Evolutionary conservation across 2,329 filamentous ascomycete genomes (phyloP).

Genomic region (Chaetomium sp.): DNA sequence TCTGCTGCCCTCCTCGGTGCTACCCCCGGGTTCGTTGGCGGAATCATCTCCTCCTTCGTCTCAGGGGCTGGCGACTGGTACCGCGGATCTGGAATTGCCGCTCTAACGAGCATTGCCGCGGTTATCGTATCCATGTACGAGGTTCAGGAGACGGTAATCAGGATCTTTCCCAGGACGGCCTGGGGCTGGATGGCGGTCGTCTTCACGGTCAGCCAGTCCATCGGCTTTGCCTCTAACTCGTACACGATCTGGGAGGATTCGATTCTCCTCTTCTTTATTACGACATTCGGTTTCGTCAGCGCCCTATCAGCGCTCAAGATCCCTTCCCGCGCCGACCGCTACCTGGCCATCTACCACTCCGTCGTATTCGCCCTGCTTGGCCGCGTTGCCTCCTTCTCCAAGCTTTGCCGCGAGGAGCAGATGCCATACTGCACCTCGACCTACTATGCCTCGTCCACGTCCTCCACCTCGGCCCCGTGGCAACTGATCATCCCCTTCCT

Average conservation of each 20-base stretch:
- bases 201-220: conserved; percentile 83
- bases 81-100: conserved; percentile 46
- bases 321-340: conserved; percentile 65
- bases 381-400: conserved; percentile 80
- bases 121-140: conserved; percentile 49
- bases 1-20: conserved; percentile 43
- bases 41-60: conserved; percentile 39
- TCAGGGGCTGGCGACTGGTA: conserved; percentile 46
- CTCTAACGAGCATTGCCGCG: conserved; percentile 49
- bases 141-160: conserved; percentile 48
- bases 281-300: conserved; percentile 79
- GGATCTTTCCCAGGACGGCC: conserved; percentile 68
- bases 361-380: conserved; percentile 78
- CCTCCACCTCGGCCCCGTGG: conserved; percentile 90
- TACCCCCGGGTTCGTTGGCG: conserved; percentile 40
- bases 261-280: conserved; percentile 87
- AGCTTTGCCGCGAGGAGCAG: conserved; percentile 94
- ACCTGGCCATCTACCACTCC: conserved; percentile 82
- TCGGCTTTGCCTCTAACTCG: conserved; percentile 95
- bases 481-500: conserved; percentile 79
- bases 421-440: conserved; percentile 96
- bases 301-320: conserved; percentile 75
- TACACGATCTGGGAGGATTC: conserved; percentile 99
- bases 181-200: conserved; percentile 88
- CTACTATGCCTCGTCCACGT: conserved; percentile 89